These are phyloP conservation scores for Solanum hybrid DNA, from an alignment of 305 asterid species.

Conservation along the genomic window DNA sequence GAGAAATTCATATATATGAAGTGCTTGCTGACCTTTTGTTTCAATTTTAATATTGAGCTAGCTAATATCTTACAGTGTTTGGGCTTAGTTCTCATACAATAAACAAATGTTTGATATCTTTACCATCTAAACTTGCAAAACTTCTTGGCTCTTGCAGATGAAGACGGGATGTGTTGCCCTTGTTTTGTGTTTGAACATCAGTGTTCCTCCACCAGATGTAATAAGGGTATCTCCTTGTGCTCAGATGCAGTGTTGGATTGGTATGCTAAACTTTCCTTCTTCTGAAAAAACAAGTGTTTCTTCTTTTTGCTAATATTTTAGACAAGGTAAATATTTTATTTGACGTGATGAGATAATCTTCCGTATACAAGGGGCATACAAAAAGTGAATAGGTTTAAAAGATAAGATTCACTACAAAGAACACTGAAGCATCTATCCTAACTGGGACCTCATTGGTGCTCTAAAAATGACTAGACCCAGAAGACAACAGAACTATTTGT, in stretches of 20 bases:
- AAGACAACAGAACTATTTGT: not conserved
- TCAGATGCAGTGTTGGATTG: conserved; percentile 97
- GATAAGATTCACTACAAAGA: not conserved
- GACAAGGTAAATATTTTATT: not conserved
- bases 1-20: not conserved
- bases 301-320: not conserved
- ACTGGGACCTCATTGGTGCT: not conserved
- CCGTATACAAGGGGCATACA: not conserved
- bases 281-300: not conserved
- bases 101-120: not conserved
- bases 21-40: not conserved
- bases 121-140: not conserved
- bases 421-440: not conserved
- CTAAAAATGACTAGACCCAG: not conserved
- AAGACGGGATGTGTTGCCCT: conserved; percentile 99
- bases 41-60: not conserved
- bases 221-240: conserved; percentile 98
- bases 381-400: not conserved
- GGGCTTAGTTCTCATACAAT: not conserved
- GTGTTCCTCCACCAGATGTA: conserved; percentile 96
- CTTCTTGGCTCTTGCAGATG: conserved; percentile 55
- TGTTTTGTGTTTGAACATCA: conserved; percentile 84
- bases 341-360: not conserved
- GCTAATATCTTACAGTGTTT: not conserved
- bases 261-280: conserved; percentile 33